Evolutionary conservation across 768 basidiomycete species (phyloP).

Genomic region (Boletus rubescentipes): DNA sequence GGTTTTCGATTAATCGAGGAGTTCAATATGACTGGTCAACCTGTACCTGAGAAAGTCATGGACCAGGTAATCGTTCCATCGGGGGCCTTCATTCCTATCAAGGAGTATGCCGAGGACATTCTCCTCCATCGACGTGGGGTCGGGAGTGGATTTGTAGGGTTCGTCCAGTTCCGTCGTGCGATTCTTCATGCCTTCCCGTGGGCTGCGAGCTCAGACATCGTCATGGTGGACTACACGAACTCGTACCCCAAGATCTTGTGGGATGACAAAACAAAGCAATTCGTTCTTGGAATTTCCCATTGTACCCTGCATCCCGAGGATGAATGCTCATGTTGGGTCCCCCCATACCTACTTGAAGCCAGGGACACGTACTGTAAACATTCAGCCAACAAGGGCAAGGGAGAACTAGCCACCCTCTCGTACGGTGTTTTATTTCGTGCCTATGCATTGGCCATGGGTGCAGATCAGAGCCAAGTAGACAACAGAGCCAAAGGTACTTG

Average conservation of each 20-base stretch:
- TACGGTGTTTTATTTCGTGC: constrained; percentile 9
- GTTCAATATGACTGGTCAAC: constrained; percentile 12
- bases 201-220: constrained; percentile 14
- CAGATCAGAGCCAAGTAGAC: constrained; percentile 1
- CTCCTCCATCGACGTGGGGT: constrained; percentile 12
- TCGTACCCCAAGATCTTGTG: constrained; percentile 12
- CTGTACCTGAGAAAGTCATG: constrained; percentile 11
- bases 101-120: constrained; percentile 10
- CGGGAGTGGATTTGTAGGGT: constrained; percentile 10
- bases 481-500: constrained; percentile 3
- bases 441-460: constrained; percentile 12
- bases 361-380: constrained; percentile 6
- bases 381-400: constrained; percentile 4
- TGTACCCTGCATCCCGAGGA: constrained; percentile 7
- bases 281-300: constrained; percentile 9
- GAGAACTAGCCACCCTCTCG: not conserved
- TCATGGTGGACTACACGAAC: constrained; percentile 17
- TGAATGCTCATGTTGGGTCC: constrained; percentile 14
- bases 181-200: constrained; percentile 7
- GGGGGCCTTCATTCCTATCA: constrained; percentile 10
- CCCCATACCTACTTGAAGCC: constrained; percentile 7
- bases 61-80: constrained; percentile 12
- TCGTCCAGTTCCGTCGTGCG: constrained; percentile 9
- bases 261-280: constrained; percentile 12
- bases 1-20: constrained; percentile 16